phyloP scores from a whole-genome alignment of 1,284 basidiomycete genomes.

The Prillingera fragicola region DNA sequence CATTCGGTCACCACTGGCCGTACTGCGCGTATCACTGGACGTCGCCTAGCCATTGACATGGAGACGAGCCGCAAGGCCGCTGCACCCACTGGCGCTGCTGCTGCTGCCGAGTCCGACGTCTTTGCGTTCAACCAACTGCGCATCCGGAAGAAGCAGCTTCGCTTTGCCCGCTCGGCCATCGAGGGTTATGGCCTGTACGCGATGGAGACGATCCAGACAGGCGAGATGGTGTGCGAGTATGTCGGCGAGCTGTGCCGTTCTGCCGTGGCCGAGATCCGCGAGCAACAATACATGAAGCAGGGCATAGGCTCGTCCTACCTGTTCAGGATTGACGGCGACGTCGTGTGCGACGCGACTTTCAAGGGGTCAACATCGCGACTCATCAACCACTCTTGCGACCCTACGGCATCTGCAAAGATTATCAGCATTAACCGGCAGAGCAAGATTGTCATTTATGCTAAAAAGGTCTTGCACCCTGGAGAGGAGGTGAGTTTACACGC shows the following conservation, averaged over 20 bases:
- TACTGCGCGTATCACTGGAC: slow-evolving; percentile 89
- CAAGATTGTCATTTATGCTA: slow-evolving; percentile 95
- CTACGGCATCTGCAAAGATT: slow-evolving; percentile 96
- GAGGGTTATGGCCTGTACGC: slow-evolving; percentile 98
- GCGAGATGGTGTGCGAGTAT: slow-evolving; percentile 99
- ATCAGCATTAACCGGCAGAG: slow-evolving; percentile 97
- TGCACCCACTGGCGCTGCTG: background rate
- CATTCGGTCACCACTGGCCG: slow-evolving; percentile 62
- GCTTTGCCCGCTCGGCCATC: slow-evolving; percentile 91
- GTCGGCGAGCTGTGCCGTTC: slow-evolving; percentile 95
- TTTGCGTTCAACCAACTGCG: slow-evolving; percentile 98
- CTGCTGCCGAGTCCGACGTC: slow-evolving; percentile 51
- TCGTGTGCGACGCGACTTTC: slow-evolving; percentile 96
- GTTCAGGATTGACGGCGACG: slow-evolving; percentile 85
- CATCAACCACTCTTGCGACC: slow-evolving; percentile 95
- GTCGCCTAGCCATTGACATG: slow-evolving; percentile 84
- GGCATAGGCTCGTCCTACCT: slow-evolving; percentile 93
- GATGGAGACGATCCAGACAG: slow-evolving; percentile 84
- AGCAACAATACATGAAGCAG: slow-evolving; percentile 88
- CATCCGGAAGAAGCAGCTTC: slow-evolving; percentile 94
- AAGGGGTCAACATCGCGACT: slow-evolving; percentile 95
- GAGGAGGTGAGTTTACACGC: slow-evolving; percentile 79
- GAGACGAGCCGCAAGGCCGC: slow-evolving; percentile 75
- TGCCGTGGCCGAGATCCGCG: slow-evolving; percentile 91
- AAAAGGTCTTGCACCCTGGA: slow-evolving; percentile 84